These are phyloP conservation scores for Apiospora kogelbergensis DNA, from an alignment of 2,329 filamentous ascomycete species.

Conservation along the genomic window DNA sequence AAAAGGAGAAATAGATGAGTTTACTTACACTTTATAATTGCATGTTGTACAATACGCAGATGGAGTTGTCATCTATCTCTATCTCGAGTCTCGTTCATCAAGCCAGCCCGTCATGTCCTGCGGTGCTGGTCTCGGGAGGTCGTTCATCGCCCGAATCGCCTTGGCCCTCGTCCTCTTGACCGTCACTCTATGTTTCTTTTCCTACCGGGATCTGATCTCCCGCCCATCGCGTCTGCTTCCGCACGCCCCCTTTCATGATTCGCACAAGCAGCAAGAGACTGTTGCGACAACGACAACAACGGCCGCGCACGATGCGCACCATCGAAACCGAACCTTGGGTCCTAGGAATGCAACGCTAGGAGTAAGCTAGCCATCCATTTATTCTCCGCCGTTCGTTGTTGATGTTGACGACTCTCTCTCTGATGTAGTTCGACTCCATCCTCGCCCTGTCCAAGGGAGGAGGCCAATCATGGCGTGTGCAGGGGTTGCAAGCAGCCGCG, in stretches of 20 bases:
- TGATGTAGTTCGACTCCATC: not conserved
- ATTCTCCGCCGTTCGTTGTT: not conserved
- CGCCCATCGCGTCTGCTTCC: not conserved
- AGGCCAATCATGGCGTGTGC: slow-evolving; percentile 30
- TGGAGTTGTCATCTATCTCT: not conserved
- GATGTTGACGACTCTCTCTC: not conserved
- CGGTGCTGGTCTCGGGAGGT: not conserved
- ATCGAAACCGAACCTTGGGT: not conserved
- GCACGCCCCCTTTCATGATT: not conserved
- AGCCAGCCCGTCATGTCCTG: not conserved
- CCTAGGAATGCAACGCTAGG: not conserved
- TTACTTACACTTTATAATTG: not conserved
- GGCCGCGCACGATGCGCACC: not conserved
- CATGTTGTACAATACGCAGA: not conserved
- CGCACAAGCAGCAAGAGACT: not conserved
- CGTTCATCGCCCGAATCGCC: not conserved
- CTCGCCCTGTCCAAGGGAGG: not conserved
- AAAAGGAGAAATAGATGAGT: not conserved
- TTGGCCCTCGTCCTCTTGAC: not conserved
- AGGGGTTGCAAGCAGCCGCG: slow-evolving; percentile 34
- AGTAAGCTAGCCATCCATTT: not conserved
- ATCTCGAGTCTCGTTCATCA: not conserved
- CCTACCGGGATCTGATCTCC: not conserved
- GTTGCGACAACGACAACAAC: not conserved
- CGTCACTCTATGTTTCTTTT: not conserved